Percentiles rank a stretch among this genome's conserved stretches.
These are phyloP conservation scores for Sarcocystis neurona DNA, from an alignment of 169 alveolate species.

Conservation along the genomic window DNA sequence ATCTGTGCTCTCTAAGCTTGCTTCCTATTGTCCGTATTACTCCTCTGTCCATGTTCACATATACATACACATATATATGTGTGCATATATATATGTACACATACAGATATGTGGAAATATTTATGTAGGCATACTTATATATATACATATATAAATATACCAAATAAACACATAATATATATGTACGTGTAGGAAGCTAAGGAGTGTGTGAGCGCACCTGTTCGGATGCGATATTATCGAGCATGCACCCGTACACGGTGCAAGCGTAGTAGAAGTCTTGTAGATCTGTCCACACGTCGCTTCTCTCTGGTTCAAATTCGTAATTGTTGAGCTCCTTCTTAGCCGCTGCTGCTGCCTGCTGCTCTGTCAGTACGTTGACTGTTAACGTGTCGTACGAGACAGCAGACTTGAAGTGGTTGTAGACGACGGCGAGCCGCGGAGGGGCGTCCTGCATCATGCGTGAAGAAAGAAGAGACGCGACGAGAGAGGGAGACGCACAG, in stretches of 20 bases:
- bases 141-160: too few species aligned
- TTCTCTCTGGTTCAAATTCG: slow-evolving; percentile 54
- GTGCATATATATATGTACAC: too few species aligned
- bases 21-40: too few species aligned
- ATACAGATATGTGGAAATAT: too few species aligned
- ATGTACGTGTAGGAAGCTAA: too few species aligned
- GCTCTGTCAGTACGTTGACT: slow-evolving; percentile 42
- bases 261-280: slow-evolving; percentile 64
- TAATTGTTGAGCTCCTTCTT: slow-evolving; percentile 37
- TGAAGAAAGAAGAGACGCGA: background rate
- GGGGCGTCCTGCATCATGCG: slow-evolving; percentile 73
- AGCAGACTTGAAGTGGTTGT: slow-evolving; percentile 84
- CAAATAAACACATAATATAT: too few species aligned
- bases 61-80: too few species aligned
- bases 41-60: too few species aligned
- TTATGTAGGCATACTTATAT: too few species aligned
- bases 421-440: slow-evolving; percentile 73
- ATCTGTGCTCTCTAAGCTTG: too few species aligned
- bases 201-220: too few species aligned
- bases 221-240: slow-evolving; percentile 67
- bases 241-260: slow-evolving; percentile 68
- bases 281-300: slow-evolving; percentile 60
- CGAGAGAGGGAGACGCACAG: background rate
- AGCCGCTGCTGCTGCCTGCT: slow-evolving; percentile 32
- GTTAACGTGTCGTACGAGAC: slow-evolving; percentile 79